A percentile compares a stretch with the other conserved stretches of the same genome.
These are phyloP conservation scores for Priceomyces medius DNA, from an alignment of 805 yeast species.

Conservation along the genomic window DNA sequence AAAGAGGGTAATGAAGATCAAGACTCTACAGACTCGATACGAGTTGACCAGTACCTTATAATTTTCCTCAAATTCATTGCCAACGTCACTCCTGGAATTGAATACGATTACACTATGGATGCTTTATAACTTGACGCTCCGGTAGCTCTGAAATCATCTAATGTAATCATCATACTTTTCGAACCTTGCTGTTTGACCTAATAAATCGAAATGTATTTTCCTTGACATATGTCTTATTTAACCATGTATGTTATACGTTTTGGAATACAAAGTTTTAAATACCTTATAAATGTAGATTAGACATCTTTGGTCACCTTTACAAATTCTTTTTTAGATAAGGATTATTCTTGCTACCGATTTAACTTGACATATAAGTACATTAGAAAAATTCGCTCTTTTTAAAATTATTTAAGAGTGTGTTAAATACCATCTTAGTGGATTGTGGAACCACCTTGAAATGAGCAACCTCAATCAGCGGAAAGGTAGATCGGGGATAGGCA, in stretches of 20 bases:
- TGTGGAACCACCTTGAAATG: no score
- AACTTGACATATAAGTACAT: no score
- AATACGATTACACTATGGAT: constrained; percentile 98
- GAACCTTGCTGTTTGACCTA: no score
- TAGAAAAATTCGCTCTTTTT: no score
- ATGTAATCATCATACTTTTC: no score
- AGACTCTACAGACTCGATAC: constrained; percentile 43
- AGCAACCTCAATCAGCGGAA: neutral
- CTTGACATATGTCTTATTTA: no score
- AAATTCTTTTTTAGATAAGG: no score
- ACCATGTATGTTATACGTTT: neutral
- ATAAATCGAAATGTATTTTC: no score
- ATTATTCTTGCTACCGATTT: no score
- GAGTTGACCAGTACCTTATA: constrained; percentile 89
- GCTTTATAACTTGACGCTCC: constrained; percentile 50
- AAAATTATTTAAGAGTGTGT: no score
- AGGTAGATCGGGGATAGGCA: neutral
- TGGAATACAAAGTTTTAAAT: neutral
- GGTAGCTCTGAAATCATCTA: no score
- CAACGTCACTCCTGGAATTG: constrained; percentile 96
- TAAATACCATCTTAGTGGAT: no score
- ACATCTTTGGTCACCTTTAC: neutral
- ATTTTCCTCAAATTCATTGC: constrained; percentile 92
- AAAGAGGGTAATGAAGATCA: constrained; percentile 22
- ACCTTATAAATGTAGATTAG: neutral